Conservation (phyloP, 345 rosid species). For the Pistacia atlantica region DNA sequence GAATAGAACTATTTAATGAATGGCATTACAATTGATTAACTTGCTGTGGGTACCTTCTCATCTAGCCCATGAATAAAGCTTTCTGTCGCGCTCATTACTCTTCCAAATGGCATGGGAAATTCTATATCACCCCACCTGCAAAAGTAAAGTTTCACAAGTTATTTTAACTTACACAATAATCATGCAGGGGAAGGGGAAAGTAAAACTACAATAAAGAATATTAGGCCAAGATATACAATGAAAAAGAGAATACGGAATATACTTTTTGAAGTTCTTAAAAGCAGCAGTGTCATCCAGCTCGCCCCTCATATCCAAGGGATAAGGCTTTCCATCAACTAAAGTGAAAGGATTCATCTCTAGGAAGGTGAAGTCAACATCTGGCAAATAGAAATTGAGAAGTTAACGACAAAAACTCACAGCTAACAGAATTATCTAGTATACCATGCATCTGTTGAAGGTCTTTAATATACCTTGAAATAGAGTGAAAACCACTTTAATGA, state of each 20-base stretch:
- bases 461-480: conserved; percentile 71
- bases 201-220: background rate
- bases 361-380: conserved; percentile 97
- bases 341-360: conserved; percentile 99
- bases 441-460: background rate
- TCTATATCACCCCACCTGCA: conserved; percentile 92
- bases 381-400: conserved; percentile 10
- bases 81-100: conserved; percentile 90
- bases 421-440: background rate
- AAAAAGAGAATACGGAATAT: conserved; percentile 22
- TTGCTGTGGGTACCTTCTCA: conserved; percentile 66
- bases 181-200: background rate
- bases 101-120: conserved; percentile 94
- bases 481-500: conserved; percentile 65
- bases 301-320: conserved; percentile 98
- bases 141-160: conserved; percentile 18
- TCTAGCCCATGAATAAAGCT: conserved; percentile 89
- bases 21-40: background rate
- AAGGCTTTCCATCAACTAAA: conserved; percentile 87
- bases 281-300: conserved; percentile 98
- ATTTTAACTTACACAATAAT: background rate
- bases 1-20: conserved; percentile 10
- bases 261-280: conserved; percentile 98
- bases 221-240: background rate
- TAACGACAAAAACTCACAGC: conserved; percentile 12